Evolutionary conservation across 805 yeast species (phyloP), one percentile per base, ranked within the genome.

Genomic region (Candida parachauliodes): DNA sequence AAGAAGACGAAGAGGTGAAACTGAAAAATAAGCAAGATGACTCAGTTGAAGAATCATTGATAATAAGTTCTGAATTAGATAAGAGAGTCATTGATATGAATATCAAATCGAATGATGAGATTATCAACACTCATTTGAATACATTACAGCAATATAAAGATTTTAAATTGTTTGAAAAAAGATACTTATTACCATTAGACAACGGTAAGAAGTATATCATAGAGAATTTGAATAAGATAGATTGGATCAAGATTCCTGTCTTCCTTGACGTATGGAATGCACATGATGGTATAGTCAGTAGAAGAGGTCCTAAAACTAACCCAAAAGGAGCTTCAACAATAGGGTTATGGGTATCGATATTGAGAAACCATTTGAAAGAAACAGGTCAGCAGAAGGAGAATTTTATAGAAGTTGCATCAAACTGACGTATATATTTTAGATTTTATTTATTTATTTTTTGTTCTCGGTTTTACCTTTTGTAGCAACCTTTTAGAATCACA

Each of bases 231-330:
- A 84, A 86, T 56, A 49, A 57, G 15, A 55, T 91, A 17, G 68
- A 72, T 2, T 89, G 96, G 96, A 65, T 76, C 34, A 87, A 89
- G 53, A 72, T 85, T 29, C 84, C 93, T 0, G 81, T 83, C 2
- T 78, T 76, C 47, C 68, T 89, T 32, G 81, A 79, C 44, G 72
- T 82, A 12, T 66, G 83, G 51, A 88, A 88, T 56, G 80, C 97
- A 0, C 98, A 89, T 53, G 95, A 84, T 42, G 85, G 84, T 3
- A 85, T 91, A 37, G 84, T 88, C 12, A 87, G 91, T 12, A 70
- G 98, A 45, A 69, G 80, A 40, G 88, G 88, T 0, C 61, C 77
- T 2, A 54, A 59, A 23, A 65, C 65, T 16, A 69, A 73, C 34
- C 69, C 78, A 0, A 65, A 69, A 16, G 83, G 83, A 0, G 60